Evolutionary conservation across 2,329 filamentous ascomycete genomes (phyloP).

Genomic region (Fusarium incarnatum): DNA sequence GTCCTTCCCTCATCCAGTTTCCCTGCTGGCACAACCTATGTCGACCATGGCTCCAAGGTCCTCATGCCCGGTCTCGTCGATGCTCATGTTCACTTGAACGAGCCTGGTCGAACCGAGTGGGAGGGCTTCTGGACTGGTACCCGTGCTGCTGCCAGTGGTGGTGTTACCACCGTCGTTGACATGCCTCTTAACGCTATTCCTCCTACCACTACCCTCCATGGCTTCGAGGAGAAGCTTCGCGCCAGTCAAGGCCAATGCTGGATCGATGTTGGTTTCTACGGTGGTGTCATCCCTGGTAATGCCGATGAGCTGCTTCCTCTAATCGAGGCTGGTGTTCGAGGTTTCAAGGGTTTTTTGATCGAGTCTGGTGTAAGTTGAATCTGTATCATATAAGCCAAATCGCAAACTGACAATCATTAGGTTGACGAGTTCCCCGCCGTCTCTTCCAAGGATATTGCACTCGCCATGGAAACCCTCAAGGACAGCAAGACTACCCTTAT

Average conservation of each 20-base stretch:
- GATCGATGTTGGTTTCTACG: slow-evolving; percentile 99
- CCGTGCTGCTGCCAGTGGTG: slow-evolving; percentile 90
- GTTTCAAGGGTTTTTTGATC: slow-evolving; percentile 98
- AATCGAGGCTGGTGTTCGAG: slow-evolving; percentile 86
- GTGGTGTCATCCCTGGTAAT: slow-evolving; percentile 93
- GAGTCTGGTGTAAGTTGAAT: slow-evolving; percentile 85
- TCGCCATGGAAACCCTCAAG: slow-evolving; percentile 84
- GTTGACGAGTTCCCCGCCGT: slow-evolving; percentile 96
- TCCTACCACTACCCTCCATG: slow-evolving; percentile 88
- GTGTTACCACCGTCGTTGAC: slow-evolving; percentile 95
- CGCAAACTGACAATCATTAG: slow-evolving; percentile 56
- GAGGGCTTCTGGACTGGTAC: slow-evolving; percentile 98
- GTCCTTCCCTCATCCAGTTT: slow-evolving; percentile 83
- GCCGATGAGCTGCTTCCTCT: slow-evolving; percentile 80
- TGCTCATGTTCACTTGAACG: slow-evolving; percentile 96
- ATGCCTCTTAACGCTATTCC: slow-evolving; percentile 99
- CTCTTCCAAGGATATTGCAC: slow-evolving; percentile 79
- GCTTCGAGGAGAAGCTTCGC: slow-evolving; percentile 84
- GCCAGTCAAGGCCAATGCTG: slow-evolving; percentile 91
- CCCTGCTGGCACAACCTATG: slow-evolving; percentile 77
- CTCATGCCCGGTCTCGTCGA: slow-evolving; percentile 93
- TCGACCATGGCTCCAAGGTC: slow-evolving; percentile 85
- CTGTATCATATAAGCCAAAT: not conserved
- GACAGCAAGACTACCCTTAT: slow-evolving; percentile 90
- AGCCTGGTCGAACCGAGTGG: slow-evolving; percentile 97